Evolutionary conservation across 2,329 filamentous ascomycete species (phyloP).

Genomic region (Trichoderma aggressivum): DNA sequence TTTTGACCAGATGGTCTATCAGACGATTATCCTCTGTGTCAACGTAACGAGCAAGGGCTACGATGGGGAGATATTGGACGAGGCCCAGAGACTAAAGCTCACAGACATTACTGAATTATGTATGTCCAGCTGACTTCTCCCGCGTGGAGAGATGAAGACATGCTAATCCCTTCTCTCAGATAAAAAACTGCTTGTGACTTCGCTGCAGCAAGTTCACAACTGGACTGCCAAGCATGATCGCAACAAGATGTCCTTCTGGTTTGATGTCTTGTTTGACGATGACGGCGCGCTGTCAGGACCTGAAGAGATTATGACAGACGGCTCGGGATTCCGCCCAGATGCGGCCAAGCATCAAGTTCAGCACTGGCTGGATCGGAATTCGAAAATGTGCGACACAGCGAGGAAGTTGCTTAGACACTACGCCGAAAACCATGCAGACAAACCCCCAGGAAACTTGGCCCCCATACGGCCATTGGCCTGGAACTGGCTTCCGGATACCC

Average conservation of each 20-base stretch:
- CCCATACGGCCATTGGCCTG: constrained; percentile 51
- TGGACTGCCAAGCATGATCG: constrained; percentile 67
- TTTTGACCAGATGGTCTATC: constrained; percentile 64
- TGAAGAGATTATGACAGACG: constrained; percentile 51
- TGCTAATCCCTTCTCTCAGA: constrained; percentile 38
- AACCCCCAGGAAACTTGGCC: constrained; percentile 48
- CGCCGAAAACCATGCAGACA: constrained; percentile 46
- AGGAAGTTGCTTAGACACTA: constrained; percentile 54
- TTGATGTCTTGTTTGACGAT: constrained; percentile 62
- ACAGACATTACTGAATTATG: constrained; percentile 64
- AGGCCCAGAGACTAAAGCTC: constrained; percentile 53
- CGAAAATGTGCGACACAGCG: constrained; percentile 55
- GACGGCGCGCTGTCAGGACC: constrained; percentile 45
- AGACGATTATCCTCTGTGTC: constrained; percentile 62
- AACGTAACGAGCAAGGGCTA: constrained; percentile 67
- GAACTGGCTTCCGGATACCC: constrained; percentile 51
- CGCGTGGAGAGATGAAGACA: background rate
- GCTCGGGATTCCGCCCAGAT: constrained; percentile 52
- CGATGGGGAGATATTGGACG: constrained; percentile 60
- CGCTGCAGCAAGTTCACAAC: constrained; percentile 64
- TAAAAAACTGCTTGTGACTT: constrained; percentile 64
- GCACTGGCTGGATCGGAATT: constrained; percentile 62
- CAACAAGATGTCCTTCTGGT: constrained; percentile 69
- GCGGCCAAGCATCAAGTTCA: constrained; percentile 58
- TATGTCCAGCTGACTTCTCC: constrained; percentile 35